Evolutionary conservation across 129 eudicot genomes (phyloP).

Genomic region (Flaveria brownii): DNA sequence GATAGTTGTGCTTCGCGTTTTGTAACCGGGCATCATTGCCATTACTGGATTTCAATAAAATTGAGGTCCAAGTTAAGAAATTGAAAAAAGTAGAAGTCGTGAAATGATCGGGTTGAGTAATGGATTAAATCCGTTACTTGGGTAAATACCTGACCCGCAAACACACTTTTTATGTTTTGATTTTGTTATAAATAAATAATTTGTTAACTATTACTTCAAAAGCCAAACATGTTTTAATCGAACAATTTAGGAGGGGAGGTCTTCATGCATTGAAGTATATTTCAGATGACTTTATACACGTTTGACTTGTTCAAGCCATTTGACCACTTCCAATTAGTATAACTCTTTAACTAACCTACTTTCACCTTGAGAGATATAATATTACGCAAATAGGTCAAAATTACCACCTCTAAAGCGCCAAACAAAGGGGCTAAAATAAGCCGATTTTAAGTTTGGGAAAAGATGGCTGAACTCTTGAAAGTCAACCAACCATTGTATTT

Average conservation of each 20-base stretch:
- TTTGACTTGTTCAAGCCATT: not conserved
- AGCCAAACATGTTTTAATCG: not conserved
- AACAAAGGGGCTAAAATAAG: not conserved
- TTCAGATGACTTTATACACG: not conserved
- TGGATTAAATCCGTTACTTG: not conserved
- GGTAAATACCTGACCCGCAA: not conserved
- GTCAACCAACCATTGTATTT: too few species aligned
- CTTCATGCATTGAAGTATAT: not conserved
- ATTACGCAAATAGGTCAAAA: not conserved
- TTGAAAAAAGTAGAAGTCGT: not conserved
- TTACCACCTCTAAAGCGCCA: not conserved
- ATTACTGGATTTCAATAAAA: slow-evolving; percentile 47
- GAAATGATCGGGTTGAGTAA: not conserved
- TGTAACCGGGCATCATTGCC: slow-evolving; percentile 84
- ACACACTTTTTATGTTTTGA: not conserved
- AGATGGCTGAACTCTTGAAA: too few species aligned
- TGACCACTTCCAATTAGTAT: not conserved
- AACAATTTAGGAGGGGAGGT: not conserved
- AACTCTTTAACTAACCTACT: not conserved
- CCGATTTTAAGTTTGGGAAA: not conserved
- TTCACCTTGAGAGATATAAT: not conserved
- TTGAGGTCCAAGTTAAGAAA: not conserved
- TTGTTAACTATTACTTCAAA: not conserved
- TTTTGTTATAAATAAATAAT: not conserved
- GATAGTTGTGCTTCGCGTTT: slow-evolving; percentile 57